These are phyloP conservation scores for Primulina huaijiensis DNA, from an alignment of 257 asterid genomes.

Conservation along the genomic window DNA sequence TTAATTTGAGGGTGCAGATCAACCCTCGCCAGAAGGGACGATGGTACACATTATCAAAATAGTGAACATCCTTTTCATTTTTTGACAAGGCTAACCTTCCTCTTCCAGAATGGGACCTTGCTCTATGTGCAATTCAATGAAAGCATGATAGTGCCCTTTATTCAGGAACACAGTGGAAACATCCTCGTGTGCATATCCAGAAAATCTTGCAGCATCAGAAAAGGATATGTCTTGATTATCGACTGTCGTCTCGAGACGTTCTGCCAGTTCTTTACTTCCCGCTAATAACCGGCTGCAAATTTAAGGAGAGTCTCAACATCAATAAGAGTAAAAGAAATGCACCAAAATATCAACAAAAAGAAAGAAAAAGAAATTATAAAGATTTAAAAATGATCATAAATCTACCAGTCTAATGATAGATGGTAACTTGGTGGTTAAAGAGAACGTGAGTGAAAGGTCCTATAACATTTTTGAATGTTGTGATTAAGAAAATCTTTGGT, in stretches of 20 bases:
- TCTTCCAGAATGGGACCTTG: constrained; percentile 97
- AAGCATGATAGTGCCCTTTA: constrained; percentile 75
- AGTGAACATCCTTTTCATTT: not conserved
- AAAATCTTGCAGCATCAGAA: constrained; percentile 71
- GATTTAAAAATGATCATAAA: not conserved
- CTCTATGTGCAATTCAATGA: constrained; percentile 88
- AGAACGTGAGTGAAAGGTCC: not conserved
- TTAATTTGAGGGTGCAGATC: not conserved
- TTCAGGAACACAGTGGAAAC: constrained; percentile 58
- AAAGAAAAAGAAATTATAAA: not conserved
- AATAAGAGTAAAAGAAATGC: constrained; percentile 21
- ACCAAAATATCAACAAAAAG: not conserved
- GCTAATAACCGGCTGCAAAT: constrained; percentile 82
- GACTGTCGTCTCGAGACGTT: constrained; percentile 57
- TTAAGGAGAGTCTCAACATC: constrained; percentile 25
- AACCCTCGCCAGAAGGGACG: not conserved
- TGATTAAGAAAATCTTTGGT: not conserved
- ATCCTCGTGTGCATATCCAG: constrained; percentile 57
- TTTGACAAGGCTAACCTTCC: constrained; percentile 52
- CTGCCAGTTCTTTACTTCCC: constrained; percentile 63
- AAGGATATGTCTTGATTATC: constrained; percentile 62
- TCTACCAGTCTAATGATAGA: not conserved
- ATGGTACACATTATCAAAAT: not conserved
- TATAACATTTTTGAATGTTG: not conserved
- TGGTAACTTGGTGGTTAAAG: not conserved